A percentile compares a stretch with the other conserved stretches of the same genome.
Conservation (phyloP, 768 basidiomycete genomes). For the Mycena haematopus region DNA sequence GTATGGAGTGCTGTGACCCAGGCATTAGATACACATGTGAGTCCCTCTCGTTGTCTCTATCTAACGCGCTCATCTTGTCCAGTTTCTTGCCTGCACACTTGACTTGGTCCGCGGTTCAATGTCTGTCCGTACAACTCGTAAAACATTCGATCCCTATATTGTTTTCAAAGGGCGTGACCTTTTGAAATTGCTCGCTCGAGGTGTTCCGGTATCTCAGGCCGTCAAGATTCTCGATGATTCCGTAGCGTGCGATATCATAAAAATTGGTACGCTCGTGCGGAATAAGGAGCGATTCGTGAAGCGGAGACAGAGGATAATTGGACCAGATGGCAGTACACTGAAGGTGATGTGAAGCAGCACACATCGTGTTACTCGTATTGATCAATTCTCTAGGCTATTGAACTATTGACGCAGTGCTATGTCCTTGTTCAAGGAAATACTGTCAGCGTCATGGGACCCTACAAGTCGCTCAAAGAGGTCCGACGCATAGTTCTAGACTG, state of each 20-base stretch:
- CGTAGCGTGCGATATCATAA: constrained; percentile 95
- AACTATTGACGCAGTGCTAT: constrained; percentile 94
- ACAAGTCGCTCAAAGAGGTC: constrained; percentile 95
- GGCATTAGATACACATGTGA: constrained; percentile 81
- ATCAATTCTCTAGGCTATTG: constrained; percentile 76
- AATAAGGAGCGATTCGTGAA: constrained; percentile 99
- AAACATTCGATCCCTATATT: constrained; percentile 96
- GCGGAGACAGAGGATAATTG: constrained; percentile 93
- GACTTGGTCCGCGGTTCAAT: constrained; percentile 97
- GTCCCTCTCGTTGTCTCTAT: constrained; percentile 22
- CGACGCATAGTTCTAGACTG: constrained; percentile 96
- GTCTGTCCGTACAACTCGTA: constrained; percentile 96
- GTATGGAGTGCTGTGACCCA: constrained; percentile 92
- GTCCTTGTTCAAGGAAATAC: constrained; percentile 98
- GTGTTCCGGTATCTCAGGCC: constrained; percentile 85
- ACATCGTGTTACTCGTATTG: not conserved
- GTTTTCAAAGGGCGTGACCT: constrained; percentile 96
- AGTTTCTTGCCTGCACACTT: constrained; percentile 91
- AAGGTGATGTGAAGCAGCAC: constrained; percentile 64
- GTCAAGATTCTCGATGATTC: constrained; percentile 90
- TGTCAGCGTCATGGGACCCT: constrained; percentile 97
- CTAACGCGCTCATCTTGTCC: constrained; percentile 12
- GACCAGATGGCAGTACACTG: constrained; percentile 95
- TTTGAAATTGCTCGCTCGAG: constrained; percentile 93
- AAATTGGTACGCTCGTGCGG: constrained; percentile 91